Evolutionary conservation across 805 yeast genomes (phyloP).

Genomic region (Monosporozyma servazzii): DNA sequence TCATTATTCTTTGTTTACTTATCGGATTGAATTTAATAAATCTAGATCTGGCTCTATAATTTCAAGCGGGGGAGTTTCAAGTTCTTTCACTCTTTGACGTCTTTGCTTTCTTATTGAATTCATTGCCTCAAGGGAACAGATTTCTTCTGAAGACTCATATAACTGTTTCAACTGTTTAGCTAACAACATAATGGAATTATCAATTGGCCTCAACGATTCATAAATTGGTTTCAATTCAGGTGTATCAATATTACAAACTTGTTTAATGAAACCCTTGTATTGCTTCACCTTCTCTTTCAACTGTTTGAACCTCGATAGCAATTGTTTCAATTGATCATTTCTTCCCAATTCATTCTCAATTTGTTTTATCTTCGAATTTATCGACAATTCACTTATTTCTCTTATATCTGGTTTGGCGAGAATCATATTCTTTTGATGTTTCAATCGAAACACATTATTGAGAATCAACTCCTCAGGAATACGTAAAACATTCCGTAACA

Average conservation of each 20-base stretch:
- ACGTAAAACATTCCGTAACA: constrained; percentile 63
- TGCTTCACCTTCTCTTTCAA: constrained; percentile 18
- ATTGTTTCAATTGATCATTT: constrained; percentile 14
- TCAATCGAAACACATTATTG: constrained; percentile 57
- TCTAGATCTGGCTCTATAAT: constrained; percentile 5
- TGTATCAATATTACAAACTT: constrained; percentile 3
- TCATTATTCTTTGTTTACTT: too few relatives aligned
- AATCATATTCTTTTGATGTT: constrained; percentile 55
- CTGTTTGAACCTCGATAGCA: constrained; percentile 10
- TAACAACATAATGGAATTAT: constrained; percentile 22
- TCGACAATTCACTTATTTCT: constrained; percentile 6
- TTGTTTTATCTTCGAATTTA: constrained; percentile 15
- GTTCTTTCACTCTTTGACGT: not conserved
- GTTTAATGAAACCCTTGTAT: constrained; percentile 12
- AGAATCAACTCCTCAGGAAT: constrained; percentile 58
- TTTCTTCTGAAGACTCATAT: constrained; percentile 21
- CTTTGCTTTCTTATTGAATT: constrained; percentile 3
- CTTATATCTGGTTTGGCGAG: constrained; percentile 10
- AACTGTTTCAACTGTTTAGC: constrained; percentile 19
- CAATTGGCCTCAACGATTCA: constrained; percentile 21
- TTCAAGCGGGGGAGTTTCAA: not conserved
- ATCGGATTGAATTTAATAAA: not conserved
- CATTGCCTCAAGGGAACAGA: constrained; percentile 19
- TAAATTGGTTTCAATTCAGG: constrained; percentile 9
- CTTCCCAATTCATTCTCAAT: constrained; percentile 15